These are phyloP conservation scores for Phyllosticta citribraziliensis DNA, from an alignment of 2,329 filamentous ascomycete species.

Conservation along the genomic window DNA sequence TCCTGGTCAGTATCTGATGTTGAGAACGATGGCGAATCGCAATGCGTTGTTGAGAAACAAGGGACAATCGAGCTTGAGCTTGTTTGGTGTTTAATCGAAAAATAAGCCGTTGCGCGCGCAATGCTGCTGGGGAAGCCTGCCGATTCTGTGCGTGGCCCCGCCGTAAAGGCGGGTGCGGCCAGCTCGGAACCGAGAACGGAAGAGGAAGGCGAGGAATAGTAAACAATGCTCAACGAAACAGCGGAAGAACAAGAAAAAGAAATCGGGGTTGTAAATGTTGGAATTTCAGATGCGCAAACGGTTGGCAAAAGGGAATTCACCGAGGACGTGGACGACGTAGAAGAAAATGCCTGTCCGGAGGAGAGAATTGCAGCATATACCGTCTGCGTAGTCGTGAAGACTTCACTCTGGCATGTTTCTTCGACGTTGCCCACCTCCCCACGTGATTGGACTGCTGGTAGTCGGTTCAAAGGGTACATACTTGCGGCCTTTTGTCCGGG, in stretches of 20 bases:
- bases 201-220: background rate
- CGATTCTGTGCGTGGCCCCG: background rate
- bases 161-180: background rate
- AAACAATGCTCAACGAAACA: background rate
- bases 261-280: background rate
- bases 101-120: background rate
- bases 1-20: background rate
- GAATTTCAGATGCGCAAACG: background rate
- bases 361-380: constrained; percentile 1
- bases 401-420: background rate
- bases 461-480: constrained; percentile 1
- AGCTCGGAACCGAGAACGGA: background rate
- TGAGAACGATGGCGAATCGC: background rate
- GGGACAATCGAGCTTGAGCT: background rate
- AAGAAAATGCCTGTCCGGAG: background rate
- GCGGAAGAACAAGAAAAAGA: background rate
- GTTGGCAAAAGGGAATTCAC: background rate
- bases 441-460: background rate
- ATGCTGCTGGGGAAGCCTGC: background rate
- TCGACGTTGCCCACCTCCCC: background rate
- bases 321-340: background rate
- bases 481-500: background rate
- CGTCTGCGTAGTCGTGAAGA: constrained; percentile 1
- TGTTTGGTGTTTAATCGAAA: background rate
- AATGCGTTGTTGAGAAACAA: background rate